Conservation (phyloP, 352 stramenopile species). For the Phytophthora crassamura region DNA sequence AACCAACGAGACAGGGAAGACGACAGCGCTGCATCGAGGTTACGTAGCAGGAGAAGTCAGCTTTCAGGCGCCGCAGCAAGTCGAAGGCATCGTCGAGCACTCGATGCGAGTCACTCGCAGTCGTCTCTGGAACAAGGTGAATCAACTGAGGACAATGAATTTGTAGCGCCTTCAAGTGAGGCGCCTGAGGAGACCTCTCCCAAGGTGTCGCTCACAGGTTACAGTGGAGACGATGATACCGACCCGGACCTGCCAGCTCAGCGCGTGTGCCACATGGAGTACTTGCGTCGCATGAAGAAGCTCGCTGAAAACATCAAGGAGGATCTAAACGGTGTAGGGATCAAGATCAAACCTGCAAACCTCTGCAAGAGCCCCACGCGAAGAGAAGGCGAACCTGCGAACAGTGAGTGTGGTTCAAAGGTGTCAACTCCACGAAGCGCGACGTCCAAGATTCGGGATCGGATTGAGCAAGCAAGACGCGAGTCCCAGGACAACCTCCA, state of each 20-base stretch:
- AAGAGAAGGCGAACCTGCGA: conserved; percentile 5
- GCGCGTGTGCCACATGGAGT: conserved; percentile 73
- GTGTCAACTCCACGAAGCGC: conserved; percentile 32
- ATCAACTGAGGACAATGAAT: conserved; percentile 15
- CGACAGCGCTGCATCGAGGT: not conserved
- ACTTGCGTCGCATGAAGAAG: conserved; percentile 71
- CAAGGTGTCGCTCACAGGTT: conserved; percentile 17
- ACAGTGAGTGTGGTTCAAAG: conserved; percentile 5
- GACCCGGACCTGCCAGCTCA: conserved; percentile 53
- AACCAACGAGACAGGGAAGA: conserved; percentile 14
- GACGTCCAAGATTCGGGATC: conserved; percentile 41
- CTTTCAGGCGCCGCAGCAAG: not conserved
- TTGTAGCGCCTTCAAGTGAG: conserved; percentile 5
- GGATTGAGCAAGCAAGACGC: conserved; percentile 39
- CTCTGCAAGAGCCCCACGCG: not conserved
- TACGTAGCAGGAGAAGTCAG: not conserved
- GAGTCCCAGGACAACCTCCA: conserved; percentile 30
- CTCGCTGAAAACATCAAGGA: conserved; percentile 72
- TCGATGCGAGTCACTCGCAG: conserved; percentile 38
- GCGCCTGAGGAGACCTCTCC: conserved; percentile 4
- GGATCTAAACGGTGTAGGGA: conserved; percentile 43
- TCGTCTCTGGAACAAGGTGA: conserved; percentile 9
- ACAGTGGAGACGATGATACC: conserved; percentile 41
- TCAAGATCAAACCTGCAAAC: conserved; percentile 8
- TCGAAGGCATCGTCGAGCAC: conserved; percentile 33